Percentiles rank a stretch among this genome's conserved stretches.
Conservation (phyloP, 257 asterid species). For the Solanum medicagineum region DNA sequence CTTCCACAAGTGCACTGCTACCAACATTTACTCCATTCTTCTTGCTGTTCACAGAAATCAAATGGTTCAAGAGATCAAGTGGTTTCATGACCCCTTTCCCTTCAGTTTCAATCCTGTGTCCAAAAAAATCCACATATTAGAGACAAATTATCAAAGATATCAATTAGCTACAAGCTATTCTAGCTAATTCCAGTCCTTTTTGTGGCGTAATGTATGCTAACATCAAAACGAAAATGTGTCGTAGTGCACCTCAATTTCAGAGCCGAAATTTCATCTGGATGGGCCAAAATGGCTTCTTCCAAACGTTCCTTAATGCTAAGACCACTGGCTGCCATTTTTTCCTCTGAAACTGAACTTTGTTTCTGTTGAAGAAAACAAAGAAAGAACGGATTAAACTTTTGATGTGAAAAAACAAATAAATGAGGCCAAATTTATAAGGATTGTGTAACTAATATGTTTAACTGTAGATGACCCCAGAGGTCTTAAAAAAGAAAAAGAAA, state of each 20-base stretch:
- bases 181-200: background rate
- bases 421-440: background rate
- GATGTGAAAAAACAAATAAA: background rate
- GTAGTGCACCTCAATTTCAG: slow-evolving; percentile 3
- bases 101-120: slow-evolving; percentile 5
- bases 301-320: slow-evolving; percentile 3
- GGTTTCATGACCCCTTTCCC: slow-evolving; percentile 5
- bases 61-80: slow-evolving; percentile 1
- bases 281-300: background rate
- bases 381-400: background rate
- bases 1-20: background rate
- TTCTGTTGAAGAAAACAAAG: background rate
- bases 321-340: background rate
- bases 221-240: background rate
- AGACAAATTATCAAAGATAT: background rate
- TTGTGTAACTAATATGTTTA: background rate
- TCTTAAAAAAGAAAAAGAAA: too few species aligned
- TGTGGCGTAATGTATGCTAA: background rate
- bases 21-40: background rate
- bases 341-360: background rate
- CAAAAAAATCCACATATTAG: background rate
- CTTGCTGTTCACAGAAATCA: background rate
- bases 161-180: background rate
- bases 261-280: background rate
- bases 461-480: background rate